These are phyloP conservation scores for Penicillium brevicompactum DNA, from an alignment of 2,329 filamentous ascomycete species.

Conservation along the genomic window DNA sequence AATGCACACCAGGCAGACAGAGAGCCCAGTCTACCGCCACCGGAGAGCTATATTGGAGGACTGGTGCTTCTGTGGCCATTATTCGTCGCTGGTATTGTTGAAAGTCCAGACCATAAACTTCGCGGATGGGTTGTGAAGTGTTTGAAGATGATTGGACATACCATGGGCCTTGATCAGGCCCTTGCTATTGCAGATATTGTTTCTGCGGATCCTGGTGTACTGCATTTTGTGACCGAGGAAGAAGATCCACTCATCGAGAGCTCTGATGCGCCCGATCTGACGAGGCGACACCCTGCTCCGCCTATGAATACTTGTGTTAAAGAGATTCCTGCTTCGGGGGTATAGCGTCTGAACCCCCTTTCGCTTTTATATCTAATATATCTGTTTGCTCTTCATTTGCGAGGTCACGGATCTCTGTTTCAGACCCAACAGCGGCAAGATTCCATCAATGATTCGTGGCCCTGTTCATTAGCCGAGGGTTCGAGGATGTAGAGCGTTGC, in stretches of 20 bases:
- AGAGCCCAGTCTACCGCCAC: slow-evolving; percentile 18
- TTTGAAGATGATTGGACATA: slow-evolving; percentile 36
- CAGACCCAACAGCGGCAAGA: background rate
- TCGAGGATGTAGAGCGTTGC: no score
- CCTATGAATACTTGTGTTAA: slow-evolving; percentile 3
- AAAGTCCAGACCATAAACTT: slow-evolving; percentile 28
- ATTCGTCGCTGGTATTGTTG: slow-evolving; percentile 37
- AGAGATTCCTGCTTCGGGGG: slow-evolving; percentile 1
- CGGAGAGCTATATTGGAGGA: slow-evolving; percentile 35
- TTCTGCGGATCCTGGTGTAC: slow-evolving; percentile 27
- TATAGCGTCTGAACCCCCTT: background rate
- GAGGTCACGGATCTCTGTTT: no score
- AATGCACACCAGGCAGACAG: slow-evolving; percentile 23
- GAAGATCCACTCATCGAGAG: slow-evolving; percentile 20
- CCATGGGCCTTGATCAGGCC: slow-evolving; percentile 43
- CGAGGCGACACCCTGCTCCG: background rate
- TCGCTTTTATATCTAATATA: background rate
- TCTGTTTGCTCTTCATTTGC: background rate
- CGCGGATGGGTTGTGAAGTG: slow-evolving; percentile 37
- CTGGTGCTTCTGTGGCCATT: slow-evolving; percentile 42
- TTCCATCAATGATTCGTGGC: background rate
- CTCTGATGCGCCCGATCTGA: background rate
- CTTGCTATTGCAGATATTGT: slow-evolving; percentile 38
- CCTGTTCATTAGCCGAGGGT: no score
- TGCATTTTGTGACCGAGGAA: slow-evolving; percentile 24